These are phyloP conservation scores for Rhodocollybia butyracea DNA, from an alignment of 768 basidiomycete species.

Conservation along the genomic window DNA sequence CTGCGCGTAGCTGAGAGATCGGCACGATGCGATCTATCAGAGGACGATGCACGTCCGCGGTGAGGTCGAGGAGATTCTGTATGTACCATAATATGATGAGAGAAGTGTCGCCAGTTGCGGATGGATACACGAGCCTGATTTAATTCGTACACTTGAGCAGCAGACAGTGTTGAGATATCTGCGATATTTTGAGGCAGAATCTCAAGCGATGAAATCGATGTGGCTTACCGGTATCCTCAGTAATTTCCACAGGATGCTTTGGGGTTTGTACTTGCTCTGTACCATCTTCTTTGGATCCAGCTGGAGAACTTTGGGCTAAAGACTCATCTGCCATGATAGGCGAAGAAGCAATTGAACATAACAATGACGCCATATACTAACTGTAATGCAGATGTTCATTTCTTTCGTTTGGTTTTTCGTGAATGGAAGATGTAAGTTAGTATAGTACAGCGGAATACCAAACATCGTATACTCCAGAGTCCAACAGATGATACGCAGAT, in stretches of 20 bases:
- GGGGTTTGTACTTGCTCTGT: background rate
- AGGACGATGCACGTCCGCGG: slow-evolving; percentile 36
- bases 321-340: background rate
- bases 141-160: slow-evolving; percentile 34
- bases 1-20: slow-evolving; percentile 53
- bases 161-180: slow-evolving; percentile 31
- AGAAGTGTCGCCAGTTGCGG: background rate
- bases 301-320: background rate
- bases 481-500: background rate
- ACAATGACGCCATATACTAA: background rate
- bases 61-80: slow-evolving; percentile 35
- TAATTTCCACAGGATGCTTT: background rate
- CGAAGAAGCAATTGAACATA: background rate
- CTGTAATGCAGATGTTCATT: no score
- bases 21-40: slow-evolving; percentile 53
- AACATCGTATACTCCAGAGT: background rate
- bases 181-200: background rate
- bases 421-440: no score
- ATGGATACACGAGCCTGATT: slow-evolving; percentile 28
- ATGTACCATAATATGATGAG: slow-evolving; percentile 15
- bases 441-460: background rate
- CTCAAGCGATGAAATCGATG: background rate
- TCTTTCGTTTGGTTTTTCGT: no score
- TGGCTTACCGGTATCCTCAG: slow-evolving; percentile 2
- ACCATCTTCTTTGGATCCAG: background rate